Percentiles rank a stretch among this genome's conserved stretches.
phyloP scores from a whole-genome alignment of 129 eudicot species.

The Calendula officinalis region DNA sequence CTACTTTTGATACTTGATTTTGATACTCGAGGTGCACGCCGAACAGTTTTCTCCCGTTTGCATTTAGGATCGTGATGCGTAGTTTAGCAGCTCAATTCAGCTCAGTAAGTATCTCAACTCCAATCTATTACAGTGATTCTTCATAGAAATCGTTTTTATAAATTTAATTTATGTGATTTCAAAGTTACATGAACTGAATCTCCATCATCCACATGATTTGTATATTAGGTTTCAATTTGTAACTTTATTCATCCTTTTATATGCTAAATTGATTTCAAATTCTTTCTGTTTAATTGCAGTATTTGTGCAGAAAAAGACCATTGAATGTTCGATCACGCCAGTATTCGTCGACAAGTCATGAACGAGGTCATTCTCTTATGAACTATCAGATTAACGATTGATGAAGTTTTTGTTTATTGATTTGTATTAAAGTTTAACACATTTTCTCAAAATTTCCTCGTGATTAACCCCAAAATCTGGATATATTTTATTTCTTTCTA shows the following conservation, averaged over 20 bases:
- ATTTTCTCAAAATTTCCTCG: neutral
- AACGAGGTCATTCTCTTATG: slow-evolving; percentile 27
- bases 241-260: slow-evolving; percentile 4
- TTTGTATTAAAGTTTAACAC: neutral
- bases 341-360: slow-evolving; percentile 35
- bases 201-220: neutral
- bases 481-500: too few species aligned
- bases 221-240: neutral
- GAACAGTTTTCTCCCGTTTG: neutral
- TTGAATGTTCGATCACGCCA: slow-evolving; percentile 50
- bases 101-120: slow-evolving; percentile 35
- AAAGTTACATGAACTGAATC: slow-evolving; percentile 17
- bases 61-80: slow-evolving; percentile 39
- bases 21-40: neutral
- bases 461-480: too few species aligned
- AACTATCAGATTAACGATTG: neutral
- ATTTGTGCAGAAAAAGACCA: slow-evolving; percentile 51
- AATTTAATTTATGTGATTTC: neutral
- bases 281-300: slow-evolving; percentile 33
- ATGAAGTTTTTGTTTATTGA: neutral
- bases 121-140: neutral
- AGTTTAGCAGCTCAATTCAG: slow-evolving; percentile 38
- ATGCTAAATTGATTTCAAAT: neutral
- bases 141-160: neutral
- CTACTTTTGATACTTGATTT: neutral